Conservation (phyloP, 768 basidiomycete species). For the Mycena indigotica region DNA sequence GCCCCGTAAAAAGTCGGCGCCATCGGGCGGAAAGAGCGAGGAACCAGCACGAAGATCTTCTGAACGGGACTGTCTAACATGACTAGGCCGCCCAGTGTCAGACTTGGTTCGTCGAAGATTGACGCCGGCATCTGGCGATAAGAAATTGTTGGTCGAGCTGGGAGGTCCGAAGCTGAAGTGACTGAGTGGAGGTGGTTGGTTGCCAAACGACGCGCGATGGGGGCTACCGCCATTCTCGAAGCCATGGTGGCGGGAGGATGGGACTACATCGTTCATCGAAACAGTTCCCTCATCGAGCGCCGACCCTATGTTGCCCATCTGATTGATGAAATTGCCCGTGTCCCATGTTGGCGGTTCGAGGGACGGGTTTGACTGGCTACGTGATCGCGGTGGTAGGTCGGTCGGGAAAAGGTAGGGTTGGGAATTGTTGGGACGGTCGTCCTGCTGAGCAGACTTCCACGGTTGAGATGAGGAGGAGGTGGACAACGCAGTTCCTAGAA, state of each 20-base stretch:
- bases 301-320: slow-evolving; percentile 33
- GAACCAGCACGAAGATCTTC: slow-evolving; percentile 34
- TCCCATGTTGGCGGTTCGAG: slow-evolving; percentile 60
- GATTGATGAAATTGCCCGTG: slow-evolving; percentile 32
- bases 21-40: slow-evolving; percentile 27
- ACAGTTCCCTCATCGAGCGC: slow-evolving; percentile 39
- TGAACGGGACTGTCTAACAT: slow-evolving; percentile 33
- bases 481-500: slow-evolving; percentile 5
- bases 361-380: slow-evolving; percentile 65
- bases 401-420: slow-evolving; percentile 33
- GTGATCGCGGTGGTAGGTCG: slow-evolving; percentile 40
- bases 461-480: slow-evolving; percentile 1
- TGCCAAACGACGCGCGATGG: slow-evolving; percentile 32
- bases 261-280: slow-evolving; percentile 31
- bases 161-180: slow-evolving; percentile 37
- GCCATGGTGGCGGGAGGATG: too few species aligned
- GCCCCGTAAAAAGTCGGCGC: slow-evolving; percentile 6
- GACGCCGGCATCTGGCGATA: slow-evolving; percentile 29
- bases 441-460: slow-evolving; percentile 9
- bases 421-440: slow-evolving; percentile 7
- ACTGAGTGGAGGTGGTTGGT: slow-evolving; percentile 24
- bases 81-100: slow-evolving; percentile 25
- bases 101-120: slow-evolving; percentile 33
- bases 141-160: slow-evolving; percentile 24
- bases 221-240: slow-evolving; percentile 24